Percentiles rank a stretch among this genome's conserved stretches.
Conservation (phyloP, 2,329 filamentous ascomycete species). For the Trichothecium sympodiale region DNA sequence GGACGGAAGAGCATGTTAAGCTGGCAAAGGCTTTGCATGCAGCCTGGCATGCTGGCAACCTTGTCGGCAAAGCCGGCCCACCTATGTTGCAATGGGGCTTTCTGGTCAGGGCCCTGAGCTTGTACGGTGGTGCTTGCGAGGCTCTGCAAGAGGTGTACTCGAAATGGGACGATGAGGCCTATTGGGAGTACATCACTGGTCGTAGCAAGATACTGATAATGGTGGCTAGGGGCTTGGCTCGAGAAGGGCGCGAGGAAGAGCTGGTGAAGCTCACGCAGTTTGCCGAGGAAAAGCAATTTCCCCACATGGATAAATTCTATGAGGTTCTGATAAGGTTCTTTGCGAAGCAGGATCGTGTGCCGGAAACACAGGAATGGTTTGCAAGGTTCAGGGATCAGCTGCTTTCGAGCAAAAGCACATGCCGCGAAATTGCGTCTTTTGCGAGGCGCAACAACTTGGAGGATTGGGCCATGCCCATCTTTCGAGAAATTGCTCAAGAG, state of each 20-base stretch:
- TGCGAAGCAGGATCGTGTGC: conserved; percentile 41
- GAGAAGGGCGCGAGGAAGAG: conserved; percentile 45
- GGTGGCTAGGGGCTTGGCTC: conserved; percentile 44
- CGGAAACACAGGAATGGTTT: conserved; percentile 60
- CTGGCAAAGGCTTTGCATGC: conserved; percentile 34
- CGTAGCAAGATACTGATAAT: conserved; percentile 13
- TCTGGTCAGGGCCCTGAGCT: conserved; percentile 31
- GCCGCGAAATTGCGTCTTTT: conserved; percentile 24
- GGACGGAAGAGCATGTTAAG: conserved; percentile 32
- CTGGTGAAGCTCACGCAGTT: conserved; percentile 43
- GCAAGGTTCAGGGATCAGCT: conserved; percentile 26
- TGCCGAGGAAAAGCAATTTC: conserved; percentile 34
- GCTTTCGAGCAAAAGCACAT: conserved; percentile 12
- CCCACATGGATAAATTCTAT: conserved; percentile 35
- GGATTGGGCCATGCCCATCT: conserved; percentile 51
- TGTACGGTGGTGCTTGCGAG: conserved; percentile 43
- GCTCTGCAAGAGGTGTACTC: conserved; percentile 32
- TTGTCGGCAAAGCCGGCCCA: conserved; percentile 8
- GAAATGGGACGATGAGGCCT: conserved; percentile 15
- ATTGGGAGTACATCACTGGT: conserved; percentile 10
- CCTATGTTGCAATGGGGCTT: conserved; percentile 16
- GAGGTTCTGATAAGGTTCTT: conserved; percentile 51
- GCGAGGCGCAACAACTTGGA: conserved; percentile 47
- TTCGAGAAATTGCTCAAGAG: conserved; percentile 38
- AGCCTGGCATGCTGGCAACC: conserved; percentile 11